Base-by-base conservation (phyloP, 345 rosid genomes). In the Arabidopsis suecica region DNA sequence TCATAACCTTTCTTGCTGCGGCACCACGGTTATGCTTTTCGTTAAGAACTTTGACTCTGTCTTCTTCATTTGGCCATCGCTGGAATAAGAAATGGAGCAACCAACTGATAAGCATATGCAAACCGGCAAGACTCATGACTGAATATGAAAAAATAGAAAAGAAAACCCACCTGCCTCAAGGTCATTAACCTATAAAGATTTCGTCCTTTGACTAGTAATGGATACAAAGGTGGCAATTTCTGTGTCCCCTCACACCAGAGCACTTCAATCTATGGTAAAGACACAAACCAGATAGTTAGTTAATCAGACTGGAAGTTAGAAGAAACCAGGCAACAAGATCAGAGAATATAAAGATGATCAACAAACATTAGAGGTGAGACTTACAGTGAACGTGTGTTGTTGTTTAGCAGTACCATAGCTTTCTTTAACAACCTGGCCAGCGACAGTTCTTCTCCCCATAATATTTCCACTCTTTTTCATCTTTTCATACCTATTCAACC, bases 401-500 rank as follows among this genome's bases (percentile, higher is more conserved):
- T 89, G 93, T 82, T 85, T 86, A 74, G 87, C 87, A 18, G 88
- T 81, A 57, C 93, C 93, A 58, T 88, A 88, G 82, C 91, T 89
- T 80, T 89, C 91, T 74, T 86, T 85, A 16, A 86, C 83, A 67
- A 89, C 86, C 77, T 83, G 78, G 61, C 96, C 91, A 9, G 88
- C 91, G 20, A 88, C 74, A 60, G 82, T 85, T 83, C 92, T 86
- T 76, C 33, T 83, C 65, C 89, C 93, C 42, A 81, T 41, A 68
- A 69, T 6, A 49, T 76, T 79, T 60, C 87, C 90, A 61, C 71
- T 76, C 71, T 69, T 81, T 18, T 68, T 83, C 74, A 79, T 74
- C 78, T 82, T 83, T 18, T 80, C 72, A 59, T 71, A 85, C 65
- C 94, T 89, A 81, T 56, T 72, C 51, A 59, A 80, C 33, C 34